Percentiles rank a stretch among this genome's conserved stretches.
These are phyloP conservation scores for Pythium volutum DNA, from an alignment of 352 stramenopile genomes.

Conservation along the genomic window DNA sequence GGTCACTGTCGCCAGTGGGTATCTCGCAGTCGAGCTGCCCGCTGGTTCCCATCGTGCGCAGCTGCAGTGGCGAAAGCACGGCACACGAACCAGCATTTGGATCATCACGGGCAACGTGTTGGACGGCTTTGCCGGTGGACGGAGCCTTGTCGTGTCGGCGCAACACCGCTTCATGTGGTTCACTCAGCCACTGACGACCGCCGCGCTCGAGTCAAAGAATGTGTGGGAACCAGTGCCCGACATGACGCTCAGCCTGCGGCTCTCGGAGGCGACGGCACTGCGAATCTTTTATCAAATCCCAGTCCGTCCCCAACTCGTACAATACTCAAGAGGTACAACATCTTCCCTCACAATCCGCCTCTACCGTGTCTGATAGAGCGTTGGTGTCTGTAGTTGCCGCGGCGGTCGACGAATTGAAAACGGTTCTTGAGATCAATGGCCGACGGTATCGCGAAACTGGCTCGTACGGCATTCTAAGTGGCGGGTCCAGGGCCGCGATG, in stretches of 20 bases:
- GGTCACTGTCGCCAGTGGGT: slow-evolving; percentile 49
- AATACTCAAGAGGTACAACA: slow-evolving; percentile 44
- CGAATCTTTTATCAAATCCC: slow-evolving; percentile 77
- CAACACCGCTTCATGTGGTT: slow-evolving; percentile 71
- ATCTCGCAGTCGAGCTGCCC: slow-evolving; percentile 51
- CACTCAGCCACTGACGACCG: slow-evolving; percentile 45
- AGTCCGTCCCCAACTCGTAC: slow-evolving; percentile 50
- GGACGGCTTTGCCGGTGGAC: slow-evolving; percentile 64
- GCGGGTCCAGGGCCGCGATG: slow-evolving; percentile 52
- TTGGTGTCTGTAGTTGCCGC: slow-evolving; percentile 32
- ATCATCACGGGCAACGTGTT: slow-evolving; percentile 53
- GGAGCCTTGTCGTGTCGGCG: slow-evolving; percentile 58
- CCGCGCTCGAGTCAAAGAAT: slow-evolving; percentile 40
- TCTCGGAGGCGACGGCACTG: slow-evolving; percentile 44
- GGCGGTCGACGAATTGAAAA: slow-evolving; percentile 62
- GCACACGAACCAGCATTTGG: slow-evolving; percentile 47
- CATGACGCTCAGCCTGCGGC: slow-evolving; percentile 50
- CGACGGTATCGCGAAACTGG: slow-evolving; percentile 66
- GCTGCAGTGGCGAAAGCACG: slow-evolving; percentile 75
- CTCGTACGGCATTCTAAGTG: slow-evolving; percentile 53
- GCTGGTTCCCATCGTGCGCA: slow-evolving; percentile 43
- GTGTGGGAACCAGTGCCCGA: slow-evolving; percentile 54
- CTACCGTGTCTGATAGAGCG: not conserved
- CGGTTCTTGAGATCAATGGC: slow-evolving; percentile 59
- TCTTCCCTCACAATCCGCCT: not conserved